Evolutionary conservation across 768 basidiomycete species (phyloP), one percentile per base, ranked within the genome.

Genomic region (Suillus subluteus): DNA sequence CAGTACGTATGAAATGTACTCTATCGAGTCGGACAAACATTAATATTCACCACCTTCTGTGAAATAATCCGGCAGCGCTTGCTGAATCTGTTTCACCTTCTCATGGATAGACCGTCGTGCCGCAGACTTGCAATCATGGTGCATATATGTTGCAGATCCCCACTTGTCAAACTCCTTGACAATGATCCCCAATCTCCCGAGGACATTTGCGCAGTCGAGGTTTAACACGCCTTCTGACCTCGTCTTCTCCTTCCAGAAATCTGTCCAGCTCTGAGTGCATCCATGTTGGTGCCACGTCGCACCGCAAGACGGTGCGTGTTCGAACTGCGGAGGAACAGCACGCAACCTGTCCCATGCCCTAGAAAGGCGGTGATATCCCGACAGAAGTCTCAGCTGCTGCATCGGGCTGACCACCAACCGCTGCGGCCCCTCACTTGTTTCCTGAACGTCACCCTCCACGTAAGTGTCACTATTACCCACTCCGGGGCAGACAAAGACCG

Each of bases 231-330:
- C 74, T 43, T 91, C 91, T 55, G 84, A 81, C 71, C 82, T 82
- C 35, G 88, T 86, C 76, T 89, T 90, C 70, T 91, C 90, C 76
- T 89, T 90, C 91, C 91, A 92, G 73, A 91, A 92, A 62, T 91
- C 91, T 13, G 86, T 73, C 90, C 91, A 92, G 64, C 86, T 86
- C 74, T 90, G 89, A 30, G 83, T 85, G 69, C 91, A 92, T 23
- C 86, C 84, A 65, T 88, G 87, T 70, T 90, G 89, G 71, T 90
- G 88, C 89, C 90, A 92, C 12, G 86, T 88, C 18, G 88, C 84
- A 50, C 83, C 85, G 70, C 91, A 91, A 4, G 85, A 78, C 9
- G 84, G 74, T 2, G 87, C 83, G 70, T 92, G 91, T 38, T 88
- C 87, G 68, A 92, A 90, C n/a, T 75, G 73, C 38, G 87, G 83